Percentiles rank a stretch among this genome's conserved stretches.
Conservation (phyloP, 164 flowering plant genomes). For the Berberis vulgaris region DNA sequence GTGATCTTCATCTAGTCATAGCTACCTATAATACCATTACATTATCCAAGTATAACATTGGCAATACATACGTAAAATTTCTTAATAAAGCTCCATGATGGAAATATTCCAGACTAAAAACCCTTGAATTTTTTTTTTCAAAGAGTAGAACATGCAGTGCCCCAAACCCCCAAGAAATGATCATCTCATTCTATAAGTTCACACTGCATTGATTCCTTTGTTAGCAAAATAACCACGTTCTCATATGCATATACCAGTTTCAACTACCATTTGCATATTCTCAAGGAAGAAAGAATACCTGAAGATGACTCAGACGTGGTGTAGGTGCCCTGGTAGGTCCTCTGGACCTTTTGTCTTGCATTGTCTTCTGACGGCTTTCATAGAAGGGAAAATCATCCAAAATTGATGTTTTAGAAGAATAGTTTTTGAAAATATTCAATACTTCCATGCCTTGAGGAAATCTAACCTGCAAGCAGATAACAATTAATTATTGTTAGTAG, state of each 20-base stretch:
- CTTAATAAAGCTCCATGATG: too few species aligned
- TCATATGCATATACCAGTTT: background rate
- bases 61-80: too few species aligned
- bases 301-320: slow-evolving; percentile 20
- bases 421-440: slow-evolving; percentile 58
- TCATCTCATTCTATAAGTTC: background rate
- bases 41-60: background rate
- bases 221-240: background rate
- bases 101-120: background rate
- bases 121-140: background rate
- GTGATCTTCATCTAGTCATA: background rate
- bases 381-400: slow-evolving; percentile 80
- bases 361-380: slow-evolving; percentile 68
- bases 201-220: background rate
- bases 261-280: background rate
- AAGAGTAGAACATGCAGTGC: background rate
- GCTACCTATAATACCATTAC: background rate
- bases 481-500: background rate
- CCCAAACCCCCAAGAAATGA: background rate
- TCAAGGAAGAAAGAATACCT: slow-evolving; percentile 22
- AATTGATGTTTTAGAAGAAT: slow-evolving; percentile 52
- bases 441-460: slow-evolving; percentile 63
- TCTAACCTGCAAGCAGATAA: slow-evolving; percentile 5
- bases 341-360: slow-evolving; percentile 60
- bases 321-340: slow-evolving; percentile 23